These are phyloP conservation scores for Debaryomycetaceae sp. DNA, from an alignment of 1,139 yeast genomes.

Conservation along the genomic window DNA sequence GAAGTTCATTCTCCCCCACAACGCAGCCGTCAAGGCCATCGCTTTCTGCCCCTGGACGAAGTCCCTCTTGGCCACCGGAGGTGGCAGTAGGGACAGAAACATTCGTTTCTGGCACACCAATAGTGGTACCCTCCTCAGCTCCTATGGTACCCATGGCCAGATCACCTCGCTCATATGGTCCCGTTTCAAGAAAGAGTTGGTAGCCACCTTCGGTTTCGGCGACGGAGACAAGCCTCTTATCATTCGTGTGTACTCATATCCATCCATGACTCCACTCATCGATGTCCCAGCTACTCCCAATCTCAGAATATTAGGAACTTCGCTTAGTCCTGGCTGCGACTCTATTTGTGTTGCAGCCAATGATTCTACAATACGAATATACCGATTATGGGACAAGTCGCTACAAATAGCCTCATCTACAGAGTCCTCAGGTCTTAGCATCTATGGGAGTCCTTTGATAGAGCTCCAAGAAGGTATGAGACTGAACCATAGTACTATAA, in stretches of 20 bases:
- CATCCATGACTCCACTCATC: slow-evolving; percentile 48
- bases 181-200: slow-evolving; percentile 53
- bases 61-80: slow-evolving; percentile 42
- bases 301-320: slow-evolving; percentile 62
- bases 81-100: slow-evolving; percentile 41
- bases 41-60: slow-evolving; percentile 47
- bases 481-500: slow-evolving; percentile 13
- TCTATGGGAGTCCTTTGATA: slow-evolving; percentile 57
- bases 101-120: slow-evolving; percentile 80
- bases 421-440: slow-evolving; percentile 29
- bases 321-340: slow-evolving; percentile 58
- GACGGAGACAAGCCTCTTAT: slow-evolving; percentile 45
- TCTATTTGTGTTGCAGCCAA: slow-evolving; percentile 71
- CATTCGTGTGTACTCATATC: slow-evolving; percentile 62
- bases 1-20: slow-evolving; percentile 41
- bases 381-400: slow-evolving; percentile 56
- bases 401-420: slow-evolving; percentile 21
- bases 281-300: slow-evolving; percentile 53
- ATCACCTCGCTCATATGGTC: slow-evolving; percentile 83
- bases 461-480: slow-evolving; percentile 56
- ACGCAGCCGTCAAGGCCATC: slow-evolving; percentile 43
- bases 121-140: slow-evolving; percentile 64
- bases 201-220: slow-evolving; percentile 81
- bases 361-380: slow-evolving; percentile 73
- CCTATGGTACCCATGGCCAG: slow-evolving; percentile 63